Percentiles rank a stretch among this genome's conserved stretches.
These are phyloP conservation scores for Biscogniauxia mediterranea DNA, from an alignment of 2,329 filamentous ascomycete genomes.

Conservation along the genomic window DNA sequence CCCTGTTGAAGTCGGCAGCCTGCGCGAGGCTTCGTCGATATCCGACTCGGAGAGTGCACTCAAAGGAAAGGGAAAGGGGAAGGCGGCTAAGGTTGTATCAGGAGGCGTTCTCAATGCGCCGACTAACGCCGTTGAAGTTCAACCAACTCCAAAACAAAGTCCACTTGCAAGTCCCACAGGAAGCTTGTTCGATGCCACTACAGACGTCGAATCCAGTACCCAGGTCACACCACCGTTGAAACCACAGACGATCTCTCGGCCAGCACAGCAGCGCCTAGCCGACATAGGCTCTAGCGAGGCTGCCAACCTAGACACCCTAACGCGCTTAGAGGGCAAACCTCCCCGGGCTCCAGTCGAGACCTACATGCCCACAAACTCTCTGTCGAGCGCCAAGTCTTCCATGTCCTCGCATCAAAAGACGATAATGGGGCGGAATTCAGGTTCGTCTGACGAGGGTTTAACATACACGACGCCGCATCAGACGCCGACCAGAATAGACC, in stretches of 20 bases:
- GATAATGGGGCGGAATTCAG: slow-evolving; percentile 21
- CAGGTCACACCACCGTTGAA: slow-evolving; percentile 11
- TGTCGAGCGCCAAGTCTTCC: slow-evolving; percentile 23
- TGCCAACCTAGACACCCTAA: slow-evolving; percentile 13
- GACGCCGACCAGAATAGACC: slow-evolving; percentile 16
- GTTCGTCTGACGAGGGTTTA: slow-evolving; percentile 29
- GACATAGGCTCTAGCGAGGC: slow-evolving; percentile 13
- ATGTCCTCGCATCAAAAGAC: slow-evolving; percentile 20
- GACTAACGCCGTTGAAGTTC: slow-evolving; percentile 20
- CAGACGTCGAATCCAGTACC: slow-evolving; percentile 7
- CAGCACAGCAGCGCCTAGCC: slow-evolving; percentile 19
- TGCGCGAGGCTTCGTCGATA: slow-evolving; percentile 25
- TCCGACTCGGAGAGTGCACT: slow-evolving; percentile 22
- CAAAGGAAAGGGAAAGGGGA: slow-evolving; percentile 29
- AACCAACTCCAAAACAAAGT: slow-evolving; percentile 26
- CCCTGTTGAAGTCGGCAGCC: slow-evolving; percentile 29
- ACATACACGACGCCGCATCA: slow-evolving; percentile 12
- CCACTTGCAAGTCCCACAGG: slow-evolving; percentile 23
- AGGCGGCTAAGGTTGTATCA: slow-evolving; percentile 19
- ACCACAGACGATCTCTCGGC: slow-evolving; percentile 22
- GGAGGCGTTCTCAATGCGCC: slow-evolving; percentile 13
- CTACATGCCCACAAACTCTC: slow-evolving; percentile 29
- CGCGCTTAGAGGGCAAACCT: slow-evolving; percentile 10
- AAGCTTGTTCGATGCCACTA: slow-evolving; percentile 18
- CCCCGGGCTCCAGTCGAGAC: slow-evolving; percentile 22